Percentiles rank a stretch among this genome's conserved stretches.
Evolutionary conservation across 2,329 filamentous ascomycete genomes (phyloP).

Genomic region (Akanthomyces dipterigenus): DNA sequence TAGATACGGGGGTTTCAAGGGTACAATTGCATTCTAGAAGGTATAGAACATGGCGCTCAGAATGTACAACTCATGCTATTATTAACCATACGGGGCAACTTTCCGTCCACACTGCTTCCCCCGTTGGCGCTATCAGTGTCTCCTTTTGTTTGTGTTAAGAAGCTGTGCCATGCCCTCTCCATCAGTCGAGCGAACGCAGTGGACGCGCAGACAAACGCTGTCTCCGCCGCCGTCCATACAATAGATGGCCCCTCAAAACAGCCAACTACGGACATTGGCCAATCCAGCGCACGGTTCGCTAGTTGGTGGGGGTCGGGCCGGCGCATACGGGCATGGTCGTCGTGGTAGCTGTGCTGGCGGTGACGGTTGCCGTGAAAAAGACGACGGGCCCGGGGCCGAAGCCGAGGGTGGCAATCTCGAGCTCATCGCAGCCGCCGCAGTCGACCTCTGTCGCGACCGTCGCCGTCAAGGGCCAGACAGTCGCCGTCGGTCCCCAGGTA

Average conservation of each 20-base stretch:
- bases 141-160: neutral
- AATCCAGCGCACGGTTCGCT: too few species aligned
- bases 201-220: neutral
- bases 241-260: too few species aligned
- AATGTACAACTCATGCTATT: neutral
- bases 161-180: neutral
- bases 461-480: slow-evolving; percentile 21
- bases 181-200: neutral
- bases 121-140: neutral
- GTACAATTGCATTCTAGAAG: neutral
- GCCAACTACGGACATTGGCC: too few species aligned
- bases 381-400: slow-evolving; percentile 18
- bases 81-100: neutral
- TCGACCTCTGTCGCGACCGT: slow-evolving; percentile 19
- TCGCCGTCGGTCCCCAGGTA: slow-evolving; percentile 18
- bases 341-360: slow-evolving; percentile 11
- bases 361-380: slow-evolving; percentile 18
- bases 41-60: neutral
- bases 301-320: neutral
- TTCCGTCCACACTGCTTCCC: neutral
- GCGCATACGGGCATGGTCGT: slow-evolving; percentile 15
- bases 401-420: slow-evolving; percentile 2
- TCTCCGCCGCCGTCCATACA: slow-evolving; percentile 3
- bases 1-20: neutral
- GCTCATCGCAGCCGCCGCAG: slow-evolving; percentile 21